These are phyloP conservation scores for Monosporascus sp. DNA, from an alignment of 2,329 filamentous ascomycete species.

Conservation along the genomic window DNA sequence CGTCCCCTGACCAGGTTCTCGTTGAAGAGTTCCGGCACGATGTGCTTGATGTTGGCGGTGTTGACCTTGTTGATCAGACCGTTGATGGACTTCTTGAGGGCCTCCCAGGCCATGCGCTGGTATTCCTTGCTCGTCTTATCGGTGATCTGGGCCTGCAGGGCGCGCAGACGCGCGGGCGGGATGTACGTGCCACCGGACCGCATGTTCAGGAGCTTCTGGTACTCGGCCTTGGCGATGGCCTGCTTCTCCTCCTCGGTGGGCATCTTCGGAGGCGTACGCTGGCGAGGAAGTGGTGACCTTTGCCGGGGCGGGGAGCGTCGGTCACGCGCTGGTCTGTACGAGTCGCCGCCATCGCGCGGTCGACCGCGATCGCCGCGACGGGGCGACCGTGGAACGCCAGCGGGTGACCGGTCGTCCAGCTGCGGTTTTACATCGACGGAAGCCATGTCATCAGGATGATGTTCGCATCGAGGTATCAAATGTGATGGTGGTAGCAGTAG, in stretches of 20 bases:
- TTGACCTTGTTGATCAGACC: constrained; percentile 99
- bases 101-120: constrained; percentile 98
- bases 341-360: constrained; percentile 43
- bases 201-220: constrained; percentile 86
- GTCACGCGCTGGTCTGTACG: constrained; percentile 39
- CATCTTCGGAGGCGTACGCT: constrained; percentile 25
- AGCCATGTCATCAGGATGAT: constrained; percentile 30
- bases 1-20: constrained; percentile 91
- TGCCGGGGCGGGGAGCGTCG: constrained; percentile 12
- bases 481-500: neutral
- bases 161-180: constrained; percentile 82
- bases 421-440: constrained; percentile 39
- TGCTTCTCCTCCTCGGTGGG: constrained; percentile 78
- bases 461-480: neutral
- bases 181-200: constrained; percentile 96
- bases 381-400: constrained; percentile 22
- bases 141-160: constrained; percentile 92
- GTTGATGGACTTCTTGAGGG: constrained; percentile 97
- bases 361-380: constrained; percentile 26
- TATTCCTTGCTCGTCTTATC: constrained; percentile 96
- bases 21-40: constrained; percentile 90
- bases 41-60: constrained; percentile 94
- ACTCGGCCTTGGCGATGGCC: constrained; percentile 83
- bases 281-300: constrained; percentile 13
- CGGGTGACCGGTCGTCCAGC: constrained; percentile 21